These are phyloP conservation scores for Talaromyces sp. DNA, from an alignment of 2,329 filamentous ascomycete species.

Conservation along the genomic window DNA sequence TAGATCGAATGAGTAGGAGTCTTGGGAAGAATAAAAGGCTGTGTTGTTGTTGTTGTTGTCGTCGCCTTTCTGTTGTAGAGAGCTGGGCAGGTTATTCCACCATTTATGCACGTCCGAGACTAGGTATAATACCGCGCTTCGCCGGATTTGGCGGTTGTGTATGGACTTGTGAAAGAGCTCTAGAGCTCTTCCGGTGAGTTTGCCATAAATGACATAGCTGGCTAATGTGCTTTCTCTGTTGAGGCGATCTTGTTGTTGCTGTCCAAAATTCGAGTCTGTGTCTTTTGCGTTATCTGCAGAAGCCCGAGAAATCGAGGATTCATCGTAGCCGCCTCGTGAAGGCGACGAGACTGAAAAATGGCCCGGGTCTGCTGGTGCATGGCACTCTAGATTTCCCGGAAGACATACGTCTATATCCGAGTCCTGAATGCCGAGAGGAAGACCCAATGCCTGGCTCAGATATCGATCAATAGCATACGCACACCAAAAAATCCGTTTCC, in stretches of 20 bases:
- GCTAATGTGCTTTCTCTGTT: conserved; percentile 30
- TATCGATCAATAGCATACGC: conserved; percentile 40
- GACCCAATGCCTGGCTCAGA: conserved; percentile 34
- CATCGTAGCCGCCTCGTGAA: neutral
- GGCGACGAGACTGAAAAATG: conserved; percentile 3
- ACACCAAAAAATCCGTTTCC: conserved; percentile 40
- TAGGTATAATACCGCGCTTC: conserved; percentile 32
- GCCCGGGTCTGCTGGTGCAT: conserved; percentile 21
- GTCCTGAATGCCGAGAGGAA: conserved; percentile 38
- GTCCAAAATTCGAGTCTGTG: neutral
- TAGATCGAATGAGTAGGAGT: conserved; percentile 21
- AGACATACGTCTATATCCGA: conserved; percentile 43
- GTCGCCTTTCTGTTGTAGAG: conserved; percentile 16
- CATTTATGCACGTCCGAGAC: conserved; percentile 39
- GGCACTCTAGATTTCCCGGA: conserved; percentile 39
- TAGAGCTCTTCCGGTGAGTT: conserved; percentile 34
- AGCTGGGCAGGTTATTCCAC: conserved; percentile 36
- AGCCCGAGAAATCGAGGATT: neutral
- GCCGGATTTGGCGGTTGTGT: conserved; percentile 33
- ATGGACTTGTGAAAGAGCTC: conserved; percentile 40
- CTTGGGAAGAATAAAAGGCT: neutral
- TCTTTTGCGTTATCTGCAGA: conserved; percentile 12
- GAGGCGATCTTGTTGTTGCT: neutral
- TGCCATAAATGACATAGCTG: conserved; percentile 36
- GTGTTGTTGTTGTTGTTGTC: neutral